phyloP scores from a whole-genome alignment of 2,329 filamentous ascomycete genomes.

The Cercospora berteroae region DNA sequence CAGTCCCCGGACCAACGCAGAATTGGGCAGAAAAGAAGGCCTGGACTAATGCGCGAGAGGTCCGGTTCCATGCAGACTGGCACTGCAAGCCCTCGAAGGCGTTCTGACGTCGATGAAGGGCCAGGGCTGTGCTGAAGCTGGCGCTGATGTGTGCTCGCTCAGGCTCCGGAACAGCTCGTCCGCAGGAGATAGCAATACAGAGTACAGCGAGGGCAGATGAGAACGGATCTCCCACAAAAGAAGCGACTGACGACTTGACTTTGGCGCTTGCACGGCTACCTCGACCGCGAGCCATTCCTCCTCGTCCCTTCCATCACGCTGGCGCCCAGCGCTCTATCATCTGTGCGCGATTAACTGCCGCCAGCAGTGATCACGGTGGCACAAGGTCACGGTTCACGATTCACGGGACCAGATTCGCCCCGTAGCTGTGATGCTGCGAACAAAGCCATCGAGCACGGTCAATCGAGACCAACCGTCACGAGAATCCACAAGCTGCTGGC shows the following conservation, averaged over 20 bases:
- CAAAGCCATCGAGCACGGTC: background rate
- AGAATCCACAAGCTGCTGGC: background rate
- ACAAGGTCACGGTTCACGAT: background rate
- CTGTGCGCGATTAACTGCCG: background rate
- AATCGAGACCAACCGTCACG: background rate
- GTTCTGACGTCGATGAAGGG: slow-evolving; percentile 6
- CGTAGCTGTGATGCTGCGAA: background rate
- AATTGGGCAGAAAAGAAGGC: background rate
- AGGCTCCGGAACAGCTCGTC: background rate
- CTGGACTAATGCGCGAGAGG: slow-evolving; percentile 4
- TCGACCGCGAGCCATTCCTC: background rate
- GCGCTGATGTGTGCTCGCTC: background rate
- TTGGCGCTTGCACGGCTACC: slow-evolving; percentile 4
- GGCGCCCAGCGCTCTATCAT: background rate
- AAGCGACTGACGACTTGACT: slow-evolving; percentile 4
- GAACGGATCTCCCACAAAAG: background rate
- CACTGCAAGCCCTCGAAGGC: slow-evolving; percentile 4
- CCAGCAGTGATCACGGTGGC: background rate
- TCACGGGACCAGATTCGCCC: background rate
- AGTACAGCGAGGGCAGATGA: background rate
- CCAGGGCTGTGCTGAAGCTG: background rate
- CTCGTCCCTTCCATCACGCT: background rate
- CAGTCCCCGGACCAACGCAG: slow-evolving; percentile 6
- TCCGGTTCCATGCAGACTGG: background rate
- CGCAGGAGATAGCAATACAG: background rate